phyloP scores from a whole-genome alignment of 2,329 filamentous ascomycete genomes.

The Fusarium buxicola region DNA sequence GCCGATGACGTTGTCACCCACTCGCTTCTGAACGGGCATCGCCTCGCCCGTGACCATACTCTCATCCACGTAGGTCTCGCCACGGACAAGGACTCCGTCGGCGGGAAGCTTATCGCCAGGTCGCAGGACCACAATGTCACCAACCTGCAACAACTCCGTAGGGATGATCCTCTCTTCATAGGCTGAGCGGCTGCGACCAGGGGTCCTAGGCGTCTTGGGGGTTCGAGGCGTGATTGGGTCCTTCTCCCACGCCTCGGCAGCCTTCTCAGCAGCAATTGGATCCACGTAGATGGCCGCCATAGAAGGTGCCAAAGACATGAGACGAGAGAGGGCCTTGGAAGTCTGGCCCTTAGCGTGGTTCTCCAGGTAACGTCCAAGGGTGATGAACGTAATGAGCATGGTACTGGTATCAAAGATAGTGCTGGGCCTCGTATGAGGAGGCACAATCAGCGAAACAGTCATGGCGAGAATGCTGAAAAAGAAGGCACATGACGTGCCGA shows the following conservation, averaged over 20 bases:
- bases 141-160: slow-evolving; percentile 93
- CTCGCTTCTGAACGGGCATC: slow-evolving; percentile 91
- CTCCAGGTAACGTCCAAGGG: slow-evolving; percentile 89
- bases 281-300: slow-evolving; percentile 98
- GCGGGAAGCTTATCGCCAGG: slow-evolving; percentile 98
- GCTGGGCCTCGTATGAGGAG: slow-evolving; percentile 81
- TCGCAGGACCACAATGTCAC: slow-evolving; percentile 90
- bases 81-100: slow-evolving; percentile 86
- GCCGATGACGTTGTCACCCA: slow-evolving; percentile 83
- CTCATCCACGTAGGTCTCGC: slow-evolving; percentile 94
- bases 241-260: slow-evolving; percentile 78
- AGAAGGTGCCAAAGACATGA: slow-evolving; percentile 96
- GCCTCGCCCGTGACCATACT: slow-evolving; percentile 99
- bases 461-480: slow-evolving; percentile 94
- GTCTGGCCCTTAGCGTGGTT: slow-evolving; percentile 97
- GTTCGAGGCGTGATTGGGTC: slow-evolving; percentile 47
- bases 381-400: slow-evolving; percentile 98
- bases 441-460: slow-evolving; percentile 80
- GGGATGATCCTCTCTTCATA: slow-evolving; percentile 89
- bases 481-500: slow-evolving; percentile 95
- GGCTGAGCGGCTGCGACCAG: slow-evolving; percentile 64
- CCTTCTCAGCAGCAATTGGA: slow-evolving; percentile 91
- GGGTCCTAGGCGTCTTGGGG: slow-evolving; percentile 55
- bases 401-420: slow-evolving; percentile 98
- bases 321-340: slow-evolving; percentile 87